These are phyloP conservation scores for Stentor roeselii DNA, from an alignment of 73 alveolate genomes.

Conservation along the genomic window DNA sequence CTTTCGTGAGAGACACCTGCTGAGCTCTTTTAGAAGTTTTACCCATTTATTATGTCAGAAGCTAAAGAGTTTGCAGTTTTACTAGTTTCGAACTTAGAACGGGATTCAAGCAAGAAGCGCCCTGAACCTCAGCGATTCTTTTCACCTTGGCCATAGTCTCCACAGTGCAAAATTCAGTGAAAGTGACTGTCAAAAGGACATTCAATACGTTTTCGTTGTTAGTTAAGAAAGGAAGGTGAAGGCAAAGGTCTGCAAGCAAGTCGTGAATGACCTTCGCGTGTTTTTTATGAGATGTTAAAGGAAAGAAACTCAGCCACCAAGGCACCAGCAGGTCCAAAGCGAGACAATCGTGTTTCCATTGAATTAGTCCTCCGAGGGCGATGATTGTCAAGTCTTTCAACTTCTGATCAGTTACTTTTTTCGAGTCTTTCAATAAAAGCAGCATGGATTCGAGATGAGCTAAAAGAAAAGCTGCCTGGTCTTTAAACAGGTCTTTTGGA, in stretches of 20 bases:
- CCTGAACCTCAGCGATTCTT: neutral
- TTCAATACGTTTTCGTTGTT: neutral
- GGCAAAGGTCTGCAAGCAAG: neutral
- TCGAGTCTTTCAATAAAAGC: too few species aligned
- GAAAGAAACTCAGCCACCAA: neutral
- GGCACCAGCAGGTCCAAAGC: neutral
- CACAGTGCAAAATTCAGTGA: neutral
- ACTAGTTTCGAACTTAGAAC: too few species aligned
- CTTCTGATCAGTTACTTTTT: too few species aligned
- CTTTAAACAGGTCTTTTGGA: too few species aligned
- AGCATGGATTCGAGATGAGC: too few species aligned
- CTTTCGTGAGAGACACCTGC: conserved; percentile 80
- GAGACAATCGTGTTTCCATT: too few species aligned
- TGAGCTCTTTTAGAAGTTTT: conserved; percentile 65
- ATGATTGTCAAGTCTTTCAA: too few species aligned
- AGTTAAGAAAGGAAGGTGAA: neutral
- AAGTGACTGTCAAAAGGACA: neutral
- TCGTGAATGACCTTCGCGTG: neutral
- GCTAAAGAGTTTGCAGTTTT: too few species aligned
- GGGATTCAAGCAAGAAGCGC: too few species aligned
- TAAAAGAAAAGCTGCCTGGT: too few species aligned
- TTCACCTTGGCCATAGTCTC: neutral
- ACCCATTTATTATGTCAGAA: conserved; percentile 73
- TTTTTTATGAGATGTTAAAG: neutral
- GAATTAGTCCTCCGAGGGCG: too few species aligned